Conservation (phyloP, 2,329 filamentous ascomycete genomes). For the Sporothrix phasma region DNA sequence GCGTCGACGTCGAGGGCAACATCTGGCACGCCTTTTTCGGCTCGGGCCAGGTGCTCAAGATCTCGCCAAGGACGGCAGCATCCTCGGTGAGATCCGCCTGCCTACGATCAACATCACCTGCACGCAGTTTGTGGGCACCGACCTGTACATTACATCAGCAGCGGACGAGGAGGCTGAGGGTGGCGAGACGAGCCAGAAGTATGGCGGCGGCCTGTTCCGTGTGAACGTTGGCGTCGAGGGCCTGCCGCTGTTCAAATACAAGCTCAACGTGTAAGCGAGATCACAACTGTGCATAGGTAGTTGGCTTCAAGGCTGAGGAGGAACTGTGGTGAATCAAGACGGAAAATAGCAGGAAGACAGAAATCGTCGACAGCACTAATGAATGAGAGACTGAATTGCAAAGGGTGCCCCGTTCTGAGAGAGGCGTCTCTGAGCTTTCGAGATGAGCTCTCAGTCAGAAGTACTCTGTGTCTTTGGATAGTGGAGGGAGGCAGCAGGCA, state of each 20-base stretch:
- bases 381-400: too few relatives aligned
- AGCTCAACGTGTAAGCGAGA: slow-evolving; percentile 29
- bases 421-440: too few relatives aligned
- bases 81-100: slow-evolving; percentile 64
- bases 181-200: slow-evolving; percentile 51
- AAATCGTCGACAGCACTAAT: too few relatives aligned
- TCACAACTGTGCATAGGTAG: not conserved
- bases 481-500: not conserved
- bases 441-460: too few relatives aligned
- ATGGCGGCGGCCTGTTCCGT: slow-evolving; percentile 63
- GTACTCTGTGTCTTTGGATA: not conserved
- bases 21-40: slow-evolving; percentile 86
- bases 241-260: slow-evolving; percentile 53
- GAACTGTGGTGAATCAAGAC: too few relatives aligned
- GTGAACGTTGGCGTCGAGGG: slow-evolving; percentile 67
- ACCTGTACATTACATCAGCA: slow-evolving; percentile 72
- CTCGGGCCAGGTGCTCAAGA: slow-evolving; percentile 62
- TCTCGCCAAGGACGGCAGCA: slow-evolving; percentile 51
- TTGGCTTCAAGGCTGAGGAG: not conserved
- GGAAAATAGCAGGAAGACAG: not conserved
- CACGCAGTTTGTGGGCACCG: slow-evolving; percentile 64
- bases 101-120: slow-evolving; percentile 76
- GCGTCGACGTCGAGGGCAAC: slow-evolving; percentile 73
- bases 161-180: slow-evolving; percentile 53
- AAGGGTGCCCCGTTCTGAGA: too few relatives aligned